Base-by-base conservation (phyloP, 306 rosid species). In the Cicer arietinum region DNA sequence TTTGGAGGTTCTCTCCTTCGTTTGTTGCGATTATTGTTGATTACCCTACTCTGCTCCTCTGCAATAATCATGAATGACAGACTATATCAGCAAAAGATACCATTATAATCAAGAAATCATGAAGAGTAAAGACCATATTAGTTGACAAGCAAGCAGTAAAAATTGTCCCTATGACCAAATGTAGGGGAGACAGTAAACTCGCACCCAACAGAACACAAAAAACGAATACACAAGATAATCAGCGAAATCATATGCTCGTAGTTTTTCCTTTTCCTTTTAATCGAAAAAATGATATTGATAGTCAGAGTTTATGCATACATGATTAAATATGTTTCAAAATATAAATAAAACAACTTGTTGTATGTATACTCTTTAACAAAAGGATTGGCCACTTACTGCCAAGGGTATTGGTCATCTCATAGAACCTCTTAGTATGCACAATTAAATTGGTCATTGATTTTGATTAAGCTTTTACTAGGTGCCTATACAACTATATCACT, bases 1-100 rank as follows among this genome's bases (percentile, higher is more conserved):
- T 66, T 84, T 37, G 85, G 69, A 40, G 86, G 45, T 47, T 43
- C 78, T 79, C 93, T 88, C 78, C 88, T 88, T 44, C 89, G 93
- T 81, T 88, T 91, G 84, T 69, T 64, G 71, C 66, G 72, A 70
- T 41, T 82, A 83, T 66, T 77, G 75, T 69, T 75, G 78, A 72
- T 48, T 54, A 54, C 74, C 83, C 84, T 79, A 57, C 14, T 65
- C 72, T 69, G 75, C 14, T 91, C 92, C 66, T 84, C 98, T 89
- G 87, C 82, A 81, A 80, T 42, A 60, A 75, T 45, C 78, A 80
- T 37, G 16, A 62, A 75, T 50, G 54, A 44, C n/a, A 67, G 62
- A 84, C 20, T 43, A 43, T 6, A 65, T 65, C 71, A 65, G 53
- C 37, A 43, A 43, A 65, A 17, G 3, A 43, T 69, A 63, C 74